A percentile compares a stretch with the other conserved stretches of the same genome.
Evolutionary conservation across 371 early-diverging fungal species (phyloP).

Genomic region (Basidiobolus heterosporus): DNA sequence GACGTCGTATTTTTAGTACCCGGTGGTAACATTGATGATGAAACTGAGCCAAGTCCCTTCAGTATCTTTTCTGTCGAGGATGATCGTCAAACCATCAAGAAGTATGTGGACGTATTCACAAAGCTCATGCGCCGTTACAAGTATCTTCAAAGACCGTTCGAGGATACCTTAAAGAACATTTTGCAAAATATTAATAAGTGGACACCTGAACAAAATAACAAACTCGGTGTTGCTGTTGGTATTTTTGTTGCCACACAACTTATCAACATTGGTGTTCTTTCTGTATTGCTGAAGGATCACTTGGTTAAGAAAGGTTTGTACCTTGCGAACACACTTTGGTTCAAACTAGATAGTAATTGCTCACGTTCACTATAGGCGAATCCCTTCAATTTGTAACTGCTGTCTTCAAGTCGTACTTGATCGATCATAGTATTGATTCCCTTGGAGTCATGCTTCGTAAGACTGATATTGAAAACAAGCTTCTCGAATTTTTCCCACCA

Average conservation of each 20-base stretch:
- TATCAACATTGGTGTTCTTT: constrained; percentile 45
- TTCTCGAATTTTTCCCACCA: constrained; percentile 80
- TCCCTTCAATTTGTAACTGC: constrained; percentile 65
- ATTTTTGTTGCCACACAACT: constrained; percentile 50
- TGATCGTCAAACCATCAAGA: constrained; percentile 45
- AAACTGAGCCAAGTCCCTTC: constrained; percentile 62
- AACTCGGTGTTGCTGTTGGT: constrained; percentile 63
- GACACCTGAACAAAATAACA: constrained; percentile 52
- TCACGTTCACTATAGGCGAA: constrained; percentile 20
- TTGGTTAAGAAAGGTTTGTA: constrained; percentile 69
- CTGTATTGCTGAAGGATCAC: constrained; percentile 72
- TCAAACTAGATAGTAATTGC: too few relatives aligned
- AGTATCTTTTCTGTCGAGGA: constrained; percentile 65
- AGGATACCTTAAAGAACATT: constrained; percentile 68
- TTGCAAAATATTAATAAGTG: constrained; percentile 79
- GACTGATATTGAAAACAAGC: constrained; percentile 49
- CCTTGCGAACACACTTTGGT: too few relatives aligned
- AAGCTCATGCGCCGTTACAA: constrained; percentile 82
- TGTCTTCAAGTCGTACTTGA: constrained; percentile 63
- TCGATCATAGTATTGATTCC: constrained; percentile 57
- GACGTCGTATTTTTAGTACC: constrained; percentile 46
- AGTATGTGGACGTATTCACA: constrained; percentile 63
- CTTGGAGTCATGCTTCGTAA: constrained; percentile 46
- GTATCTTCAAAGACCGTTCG: constrained; percentile 73
- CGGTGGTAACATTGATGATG: constrained; percentile 72